Percentiles rank a stretch among this genome's conserved stretches.
Conservation (phyloP, 2,329 filamentous ascomycete species). For the Exophiala sp. region DNA sequence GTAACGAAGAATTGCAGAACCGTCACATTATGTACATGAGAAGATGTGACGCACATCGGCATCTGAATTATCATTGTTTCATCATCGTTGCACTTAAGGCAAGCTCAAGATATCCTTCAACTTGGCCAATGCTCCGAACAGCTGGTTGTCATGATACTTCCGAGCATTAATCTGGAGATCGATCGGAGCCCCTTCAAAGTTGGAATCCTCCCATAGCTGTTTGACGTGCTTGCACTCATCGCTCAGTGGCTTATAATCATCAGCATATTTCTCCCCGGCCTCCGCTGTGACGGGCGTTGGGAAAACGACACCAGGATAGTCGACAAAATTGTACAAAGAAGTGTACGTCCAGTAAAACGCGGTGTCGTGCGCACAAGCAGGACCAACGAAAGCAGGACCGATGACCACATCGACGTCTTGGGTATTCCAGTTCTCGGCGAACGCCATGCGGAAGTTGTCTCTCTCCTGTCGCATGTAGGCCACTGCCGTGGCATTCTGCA, state of each 20-base stretch:
- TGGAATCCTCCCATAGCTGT: constrained; percentile 42
- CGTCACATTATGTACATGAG: no score
- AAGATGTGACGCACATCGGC: no score
- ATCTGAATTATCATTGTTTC: no score
- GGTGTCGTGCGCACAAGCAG: constrained; percentile 52
- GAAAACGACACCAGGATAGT: constrained; percentile 57
- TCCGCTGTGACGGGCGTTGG: constrained; percentile 40
- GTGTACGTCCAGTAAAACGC: constrained; percentile 64
- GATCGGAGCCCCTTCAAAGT: constrained; percentile 51
- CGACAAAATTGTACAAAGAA: constrained; percentile 57
- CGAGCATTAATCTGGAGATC: constrained; percentile 54
- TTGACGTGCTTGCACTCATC: constrained; percentile 47
- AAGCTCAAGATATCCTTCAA: constrained; percentile 23
- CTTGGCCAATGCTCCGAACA: constrained; percentile 19
- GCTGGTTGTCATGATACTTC: constrained; percentile 54
- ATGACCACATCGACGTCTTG: constrained; percentile 53
- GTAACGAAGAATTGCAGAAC: no score
- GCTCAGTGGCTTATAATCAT: constrained; percentile 21
- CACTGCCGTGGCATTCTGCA: constrained; percentile 24
- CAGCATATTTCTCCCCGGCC: constrained; percentile 35
- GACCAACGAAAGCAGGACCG: constrained; percentile 57
- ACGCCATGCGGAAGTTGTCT: constrained; percentile 13
- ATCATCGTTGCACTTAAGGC: constrained; percentile 2
- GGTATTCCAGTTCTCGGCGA: constrained; percentile 9
- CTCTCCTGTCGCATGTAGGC: constrained; percentile 30